phyloP scores from a whole-genome alignment of 2,329 filamentous ascomycete genomes.

The Fusarium pseudograminearum region DNA sequence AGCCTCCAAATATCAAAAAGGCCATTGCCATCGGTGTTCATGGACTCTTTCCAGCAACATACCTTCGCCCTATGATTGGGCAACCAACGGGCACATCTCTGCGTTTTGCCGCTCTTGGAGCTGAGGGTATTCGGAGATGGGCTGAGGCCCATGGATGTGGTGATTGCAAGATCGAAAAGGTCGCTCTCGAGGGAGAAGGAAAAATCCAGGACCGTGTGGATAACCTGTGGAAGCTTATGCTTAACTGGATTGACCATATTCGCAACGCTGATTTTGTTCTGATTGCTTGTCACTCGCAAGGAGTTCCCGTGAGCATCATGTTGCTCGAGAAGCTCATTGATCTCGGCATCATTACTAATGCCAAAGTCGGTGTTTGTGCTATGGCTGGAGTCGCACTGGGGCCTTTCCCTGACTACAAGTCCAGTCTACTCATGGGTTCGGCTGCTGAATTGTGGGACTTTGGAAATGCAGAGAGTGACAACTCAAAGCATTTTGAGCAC shows the following conservation, averaged over 20 bases:
- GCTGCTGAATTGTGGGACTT: constrained; percentile 98
- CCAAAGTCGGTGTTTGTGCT: constrained; percentile 86
- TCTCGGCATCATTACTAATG: constrained; percentile 82
- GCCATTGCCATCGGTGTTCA: constrained; percentile 95
- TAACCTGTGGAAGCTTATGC: constrained; percentile 90
- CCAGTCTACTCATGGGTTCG: constrained; percentile 86
- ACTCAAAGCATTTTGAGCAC: constrained; percentile 83
- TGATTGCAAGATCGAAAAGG: constrained; percentile 88
- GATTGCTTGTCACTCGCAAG: constrained; percentile 94
- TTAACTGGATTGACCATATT: constrained; percentile 95
- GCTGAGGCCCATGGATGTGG: constrained; percentile 77
- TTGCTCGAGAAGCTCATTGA: constrained; percentile 92
- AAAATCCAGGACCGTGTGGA: constrained; percentile 90
- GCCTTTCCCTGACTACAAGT: constrained; percentile 92
- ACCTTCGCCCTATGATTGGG: constrained; percentile 90
- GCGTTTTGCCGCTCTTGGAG: constrained; percentile 88
- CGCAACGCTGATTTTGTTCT: constrained; percentile 89
- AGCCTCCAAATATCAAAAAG: constrained; percentile 79
- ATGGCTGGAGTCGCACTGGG: constrained; percentile 94
- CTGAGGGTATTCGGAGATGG: constrained; percentile 86
- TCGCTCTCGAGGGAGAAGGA: constrained; percentile 94
- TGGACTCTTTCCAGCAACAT: constrained; percentile 88
- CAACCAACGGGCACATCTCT: constrained; percentile 96
- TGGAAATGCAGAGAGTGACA: constrained; percentile 80
- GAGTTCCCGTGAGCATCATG: constrained; percentile 93